These are phyloP conservation scores for Begonia fuchsioides DNA, from an alignment of 306 rosid genomes.

Conservation along the genomic window DNA sequence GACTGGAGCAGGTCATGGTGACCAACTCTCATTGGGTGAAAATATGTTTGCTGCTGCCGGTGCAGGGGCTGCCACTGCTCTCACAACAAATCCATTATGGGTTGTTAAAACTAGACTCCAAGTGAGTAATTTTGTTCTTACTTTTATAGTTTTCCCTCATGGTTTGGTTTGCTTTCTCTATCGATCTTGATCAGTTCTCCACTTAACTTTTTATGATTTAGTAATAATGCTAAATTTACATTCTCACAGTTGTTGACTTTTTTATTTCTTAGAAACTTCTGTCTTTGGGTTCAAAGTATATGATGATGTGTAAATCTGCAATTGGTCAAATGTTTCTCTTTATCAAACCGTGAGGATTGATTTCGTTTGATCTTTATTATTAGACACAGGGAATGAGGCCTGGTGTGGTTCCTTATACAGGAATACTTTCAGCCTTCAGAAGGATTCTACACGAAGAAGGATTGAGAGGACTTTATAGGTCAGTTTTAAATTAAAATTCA, in stretches of 20 bases:
- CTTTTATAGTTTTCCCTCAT: conserved; percentile 2
- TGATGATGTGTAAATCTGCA: too few relatives aligned
- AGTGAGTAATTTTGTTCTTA: conserved; percentile 28
- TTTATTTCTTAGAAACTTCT: too few relatives aligned
- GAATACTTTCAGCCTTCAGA: conserved; percentile 64
- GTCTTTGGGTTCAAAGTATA: too few relatives aligned
- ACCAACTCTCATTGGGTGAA: conserved; percentile 45
- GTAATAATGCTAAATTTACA: too few relatives aligned
- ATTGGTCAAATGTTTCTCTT: too few relatives aligned
- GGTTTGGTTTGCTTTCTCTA: not conserved
- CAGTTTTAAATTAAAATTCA: too few relatives aligned
- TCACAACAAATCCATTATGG: conserved; percentile 90
- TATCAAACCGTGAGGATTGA: not conserved
- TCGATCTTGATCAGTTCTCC: too few relatives aligned
- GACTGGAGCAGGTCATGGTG: conserved; percentile 21
- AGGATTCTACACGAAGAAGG: conserved; percentile 90
- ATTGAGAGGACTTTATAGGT: conserved; percentile 84
- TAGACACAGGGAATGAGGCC: conserved; percentile 96
- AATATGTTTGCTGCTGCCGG: conserved; percentile 82
- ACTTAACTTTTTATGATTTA: too few relatives aligned
- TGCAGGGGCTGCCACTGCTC: conserved; percentile 89
- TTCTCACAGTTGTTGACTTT: too few relatives aligned
- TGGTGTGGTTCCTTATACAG: conserved; percentile 72
- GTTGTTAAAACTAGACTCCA: conserved; percentile 97
- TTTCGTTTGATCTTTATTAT: conserved; percentile 14